Evolutionary conservation across 768 basidiomycete genomes (phyloP), one percentile per base, ranked within the genome.

Genomic region (Lyophyllum shimeji): DNA sequence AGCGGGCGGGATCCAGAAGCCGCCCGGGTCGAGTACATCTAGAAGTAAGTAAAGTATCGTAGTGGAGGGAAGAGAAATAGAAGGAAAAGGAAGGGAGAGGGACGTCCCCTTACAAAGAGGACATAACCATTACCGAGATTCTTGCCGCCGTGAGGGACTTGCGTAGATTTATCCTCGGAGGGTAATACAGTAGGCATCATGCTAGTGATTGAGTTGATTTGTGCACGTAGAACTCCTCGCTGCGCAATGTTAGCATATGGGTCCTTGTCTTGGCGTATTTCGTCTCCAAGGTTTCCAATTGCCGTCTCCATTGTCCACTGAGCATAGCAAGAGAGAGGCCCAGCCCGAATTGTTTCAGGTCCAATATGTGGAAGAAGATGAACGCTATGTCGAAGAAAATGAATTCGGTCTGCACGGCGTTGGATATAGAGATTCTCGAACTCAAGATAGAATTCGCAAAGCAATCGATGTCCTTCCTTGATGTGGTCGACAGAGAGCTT

Each of bases 171-270:
- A 5, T 29, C 18, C 21, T 6, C 43, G 29, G 20, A 40, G 46
- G 6, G 33, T 23, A 46, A 9, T 21, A 9, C 29, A 29, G 20
- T 7, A 1, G 55, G 57, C 21, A 61, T 47, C 18, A 75, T 71
- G 13, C 64, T 43, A 29, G n/a, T 24, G 13, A 57, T 52, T 7
- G 57, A 18, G 46, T 71, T n/a, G 46, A 50, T 18, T 72, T 71
- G 5, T 68, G 61, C 58, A n/a, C 51, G 51, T 7, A 62, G 20
- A 4, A 59, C 21, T 25, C 61, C 61, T 17, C 47, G 54, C 23
- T 62, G 50, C 1, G 60, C 43, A 6, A 61, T 44, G 34, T 59
- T 56, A 12, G 46, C 31, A 53, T 55, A 61, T 33, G 57, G 54
- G 46, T 61, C 46, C 18, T 17, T 23, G 15, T 58, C 51, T 24